phyloP scores from a whole-genome alignment of 2,329 filamentous ascomycete genomes.

The Hortaea werneckii region DNA sequence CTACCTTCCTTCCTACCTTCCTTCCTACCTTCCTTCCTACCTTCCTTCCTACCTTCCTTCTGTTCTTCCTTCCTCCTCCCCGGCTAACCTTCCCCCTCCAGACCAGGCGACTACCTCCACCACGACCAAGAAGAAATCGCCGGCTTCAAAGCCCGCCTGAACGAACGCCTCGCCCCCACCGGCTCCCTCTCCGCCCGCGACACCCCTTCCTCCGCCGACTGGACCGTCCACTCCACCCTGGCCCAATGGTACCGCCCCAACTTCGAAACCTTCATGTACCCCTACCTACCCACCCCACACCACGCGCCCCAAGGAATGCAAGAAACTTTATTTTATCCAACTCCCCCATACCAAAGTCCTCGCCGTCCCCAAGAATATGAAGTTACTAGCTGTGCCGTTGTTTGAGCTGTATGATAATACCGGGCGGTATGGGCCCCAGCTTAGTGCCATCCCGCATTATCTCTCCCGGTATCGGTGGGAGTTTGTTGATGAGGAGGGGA shows the following conservation, averaged over 20 bases:
- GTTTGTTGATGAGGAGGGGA: constrained; percentile 86
- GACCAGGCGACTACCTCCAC: constrained; percentile 84
- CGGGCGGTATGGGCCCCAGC: constrained; percentile 83
- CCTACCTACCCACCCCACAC: constrained; percentile 94
- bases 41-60: too few relatives aligned
- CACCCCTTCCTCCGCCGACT: constrained; percentile 43
- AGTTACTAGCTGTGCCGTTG: constrained; percentile 87
- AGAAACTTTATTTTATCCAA: constrained; percentile 97
- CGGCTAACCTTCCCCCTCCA: constrained; percentile 20
- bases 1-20: too few relatives aligned
- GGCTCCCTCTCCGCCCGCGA: constrained; percentile 76
- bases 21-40: too few relatives aligned
- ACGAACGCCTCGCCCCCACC: constrained; percentile 76
- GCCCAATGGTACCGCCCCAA: constrained; percentile 99
- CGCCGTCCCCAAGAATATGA: constrained; percentile 99
- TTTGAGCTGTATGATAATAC: constrained; percentile 99
- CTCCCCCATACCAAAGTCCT: constrained; percentile 87
- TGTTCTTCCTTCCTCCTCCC: not conserved
- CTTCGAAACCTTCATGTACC: constrained; percentile 99
- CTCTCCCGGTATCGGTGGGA: constrained; percentile 95
- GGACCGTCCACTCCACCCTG: constrained; percentile 88
- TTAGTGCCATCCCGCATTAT: constrained; percentile 91
- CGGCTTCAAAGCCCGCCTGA: constrained; percentile 88
- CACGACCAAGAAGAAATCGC: constrained; percentile 83
- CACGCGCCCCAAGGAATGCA: constrained; percentile 94